Conservation (phyloP, 805 yeast species). For the Kockiozyma suomiensis region DNA sequence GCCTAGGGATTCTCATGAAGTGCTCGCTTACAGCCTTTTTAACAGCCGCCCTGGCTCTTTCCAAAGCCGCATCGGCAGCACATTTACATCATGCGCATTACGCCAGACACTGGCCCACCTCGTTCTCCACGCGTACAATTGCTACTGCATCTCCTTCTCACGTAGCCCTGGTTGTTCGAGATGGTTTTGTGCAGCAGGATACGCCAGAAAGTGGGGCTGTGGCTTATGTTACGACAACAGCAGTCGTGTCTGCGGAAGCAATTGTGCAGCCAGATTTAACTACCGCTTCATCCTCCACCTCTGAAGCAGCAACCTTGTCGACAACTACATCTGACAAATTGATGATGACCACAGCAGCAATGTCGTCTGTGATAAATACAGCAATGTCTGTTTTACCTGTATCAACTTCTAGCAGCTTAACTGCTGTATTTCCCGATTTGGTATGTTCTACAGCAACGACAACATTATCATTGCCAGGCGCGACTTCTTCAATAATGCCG, state of each 20-base stretch:
- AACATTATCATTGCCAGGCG: not conserved
- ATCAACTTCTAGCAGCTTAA: not conserved
- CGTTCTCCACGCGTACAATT: not conserved
- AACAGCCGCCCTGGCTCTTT: not conserved
- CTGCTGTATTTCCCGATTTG: constrained; percentile 9
- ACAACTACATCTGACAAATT: not conserved
- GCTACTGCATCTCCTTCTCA: not conserved
- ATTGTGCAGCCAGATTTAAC: not conserved
- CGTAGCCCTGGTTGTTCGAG: not conserved
- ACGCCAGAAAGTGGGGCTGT: not conserved
- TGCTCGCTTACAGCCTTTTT: not conserved
- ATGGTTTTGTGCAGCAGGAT: constrained; percentile 1
- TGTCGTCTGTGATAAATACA: not conserved
- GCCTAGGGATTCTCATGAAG: too few relatives aligned
- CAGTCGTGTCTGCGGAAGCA: not conserved
- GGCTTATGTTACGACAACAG: constrained; percentile 1
- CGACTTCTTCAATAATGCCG: not conserved
- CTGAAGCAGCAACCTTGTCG: not conserved
- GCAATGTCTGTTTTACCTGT: not conserved
- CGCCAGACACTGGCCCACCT: not conserved
- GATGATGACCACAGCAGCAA: not conserved
- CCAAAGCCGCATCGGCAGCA: not conserved
- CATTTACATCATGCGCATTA: not conserved
- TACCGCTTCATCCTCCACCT: not conserved
- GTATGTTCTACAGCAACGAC: constrained; percentile 10